Percentiles rank a stretch among this genome's conserved stretches.
Evolutionary conservation across 2,329 filamentous ascomycete species (phyloP).

Genomic region (Fusarium concolor): DNA sequence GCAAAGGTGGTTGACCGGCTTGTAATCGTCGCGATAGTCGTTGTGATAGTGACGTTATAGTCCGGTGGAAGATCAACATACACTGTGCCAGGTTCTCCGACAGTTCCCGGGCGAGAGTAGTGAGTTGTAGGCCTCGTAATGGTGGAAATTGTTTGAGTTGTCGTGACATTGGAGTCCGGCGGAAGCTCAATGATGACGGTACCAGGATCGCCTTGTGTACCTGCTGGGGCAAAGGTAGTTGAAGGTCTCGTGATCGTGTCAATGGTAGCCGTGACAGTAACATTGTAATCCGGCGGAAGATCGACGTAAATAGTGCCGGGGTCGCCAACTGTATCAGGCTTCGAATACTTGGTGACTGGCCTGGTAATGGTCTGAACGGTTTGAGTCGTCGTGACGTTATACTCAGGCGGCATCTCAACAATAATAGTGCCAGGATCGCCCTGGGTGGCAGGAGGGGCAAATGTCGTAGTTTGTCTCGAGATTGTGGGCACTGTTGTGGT

Average conservation of each 20-base stretch:
- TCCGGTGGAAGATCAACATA: conserved; percentile 12
- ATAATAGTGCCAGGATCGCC: conserved; percentile 25
- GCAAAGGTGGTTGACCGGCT: conserved; percentile 9
- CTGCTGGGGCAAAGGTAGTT: conserved; percentile 21
- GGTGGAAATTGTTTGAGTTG: conserved; percentile 5
- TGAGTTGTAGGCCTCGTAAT: conserved; percentile 16
- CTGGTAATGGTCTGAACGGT: conserved; percentile 15
- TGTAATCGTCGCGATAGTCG: conserved; percentile 11
- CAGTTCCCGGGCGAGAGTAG: neutral
- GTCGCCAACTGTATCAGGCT: conserved; percentile 2
- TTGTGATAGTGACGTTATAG: conserved; percentile 18
- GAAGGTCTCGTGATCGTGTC: conserved; percentile 8
- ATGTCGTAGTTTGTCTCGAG: conserved; percentile 5
- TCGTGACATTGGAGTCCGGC: conserved; percentile 6
- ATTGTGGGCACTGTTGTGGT: conserved; percentile 16
- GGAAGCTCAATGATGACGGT: conserved; percentile 21
- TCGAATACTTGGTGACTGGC: conserved; percentile 4
- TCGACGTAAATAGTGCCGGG: conserved; percentile 16
- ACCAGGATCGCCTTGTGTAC: conserved; percentile 13
- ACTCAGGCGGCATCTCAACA: conserved; percentile 15
- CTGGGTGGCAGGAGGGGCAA: conserved; percentile 9
- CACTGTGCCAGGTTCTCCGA: conserved; percentile 18
- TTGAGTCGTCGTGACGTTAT: conserved; percentile 21
- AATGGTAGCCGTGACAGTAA: conserved; percentile 10
- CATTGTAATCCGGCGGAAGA: conserved; percentile 23